Evolutionary conservation across 306 rosid genomes (phyloP).

Genomic region (Corylus americana): DNA sequence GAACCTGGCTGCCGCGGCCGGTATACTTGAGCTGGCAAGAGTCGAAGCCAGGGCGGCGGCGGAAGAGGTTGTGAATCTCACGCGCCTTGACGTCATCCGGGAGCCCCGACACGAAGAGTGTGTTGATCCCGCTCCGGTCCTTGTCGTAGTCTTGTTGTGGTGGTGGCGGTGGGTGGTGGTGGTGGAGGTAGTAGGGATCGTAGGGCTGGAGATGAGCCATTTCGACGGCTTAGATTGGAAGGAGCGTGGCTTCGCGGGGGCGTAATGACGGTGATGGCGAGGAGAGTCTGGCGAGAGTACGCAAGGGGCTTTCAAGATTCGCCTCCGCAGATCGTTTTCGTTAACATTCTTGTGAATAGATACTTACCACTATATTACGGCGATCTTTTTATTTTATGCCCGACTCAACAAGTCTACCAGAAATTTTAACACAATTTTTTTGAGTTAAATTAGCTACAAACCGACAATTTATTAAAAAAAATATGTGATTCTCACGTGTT

Average conservation of each 20-base stretch:
- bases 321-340: neutral
- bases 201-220: conserved; percentile 53
- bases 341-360: neutral
- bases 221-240: conserved; percentile 6
- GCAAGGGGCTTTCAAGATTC: too few species aligned
- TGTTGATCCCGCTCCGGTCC: conserved; percentile 68
- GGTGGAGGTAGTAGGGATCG: conserved; percentile 70
- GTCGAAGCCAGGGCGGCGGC: conserved; percentile 92
- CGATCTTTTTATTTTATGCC: neutral
- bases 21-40: conserved; percentile 98
- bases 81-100: conserved; percentile 97
- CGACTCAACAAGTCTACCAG: neutral
- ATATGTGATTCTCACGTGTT: too few species aligned
- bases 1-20: conserved; percentile 91
- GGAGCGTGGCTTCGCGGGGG: neutral
- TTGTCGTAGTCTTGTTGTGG: conserved; percentile 19
- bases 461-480: too few species aligned
- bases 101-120: conserved; percentile 94
- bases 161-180: conserved; percentile 33
- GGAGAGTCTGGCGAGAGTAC: neutral
- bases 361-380: neutral
- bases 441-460: too few species aligned
- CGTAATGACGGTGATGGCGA: conserved; percentile 13
- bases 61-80: conserved; percentile 96
- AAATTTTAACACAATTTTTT: too few species aligned